Conservation (phyloP, 108 stramenopile genomes). For the Discostella pseudostelligera region DNA sequence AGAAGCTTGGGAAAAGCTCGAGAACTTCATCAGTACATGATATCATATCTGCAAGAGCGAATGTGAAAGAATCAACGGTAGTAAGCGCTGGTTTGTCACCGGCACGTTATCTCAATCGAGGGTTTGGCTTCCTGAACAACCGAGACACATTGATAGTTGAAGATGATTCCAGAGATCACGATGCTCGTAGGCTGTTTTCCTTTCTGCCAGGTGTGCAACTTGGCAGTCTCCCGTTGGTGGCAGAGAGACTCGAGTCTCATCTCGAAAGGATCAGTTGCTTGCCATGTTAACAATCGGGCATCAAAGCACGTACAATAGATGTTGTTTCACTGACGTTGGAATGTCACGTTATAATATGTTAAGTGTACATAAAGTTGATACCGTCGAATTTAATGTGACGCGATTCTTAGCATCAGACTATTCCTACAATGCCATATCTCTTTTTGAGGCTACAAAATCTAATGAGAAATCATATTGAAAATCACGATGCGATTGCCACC, state of each 20-base stretch:
- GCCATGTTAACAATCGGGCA: no score
- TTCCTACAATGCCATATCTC: no score
- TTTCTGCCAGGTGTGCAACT: slow-evolving; percentile 30
- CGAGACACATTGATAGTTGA: background rate
- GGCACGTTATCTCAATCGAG: background rate
- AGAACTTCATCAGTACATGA: background rate
- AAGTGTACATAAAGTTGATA: no score
- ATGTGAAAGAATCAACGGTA: background rate
- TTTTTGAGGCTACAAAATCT: no score
- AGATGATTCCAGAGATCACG: background rate
- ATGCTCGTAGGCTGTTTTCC: slow-evolving; percentile 13
- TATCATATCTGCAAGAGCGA: background rate
- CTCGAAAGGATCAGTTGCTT: slow-evolving; percentile 17
- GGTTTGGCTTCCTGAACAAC: background rate
- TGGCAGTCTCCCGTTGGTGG: slow-evolving; percentile 34
- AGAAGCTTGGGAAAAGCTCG: slow-evolving; percentile 19
- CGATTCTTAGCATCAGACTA: no score
- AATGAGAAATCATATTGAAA: background rate
- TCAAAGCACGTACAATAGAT: no score
- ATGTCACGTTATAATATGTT: no score
- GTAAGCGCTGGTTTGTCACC: slow-evolving; percentile 7
- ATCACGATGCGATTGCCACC: slow-evolving; percentile 43
- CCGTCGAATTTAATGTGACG: no score
- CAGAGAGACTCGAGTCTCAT: slow-evolving; percentile 30
- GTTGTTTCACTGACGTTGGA: no score